Conservation (phyloP, 2,329 filamentous ascomycete genomes). For the Plenodomus biglobosus region DNA sequence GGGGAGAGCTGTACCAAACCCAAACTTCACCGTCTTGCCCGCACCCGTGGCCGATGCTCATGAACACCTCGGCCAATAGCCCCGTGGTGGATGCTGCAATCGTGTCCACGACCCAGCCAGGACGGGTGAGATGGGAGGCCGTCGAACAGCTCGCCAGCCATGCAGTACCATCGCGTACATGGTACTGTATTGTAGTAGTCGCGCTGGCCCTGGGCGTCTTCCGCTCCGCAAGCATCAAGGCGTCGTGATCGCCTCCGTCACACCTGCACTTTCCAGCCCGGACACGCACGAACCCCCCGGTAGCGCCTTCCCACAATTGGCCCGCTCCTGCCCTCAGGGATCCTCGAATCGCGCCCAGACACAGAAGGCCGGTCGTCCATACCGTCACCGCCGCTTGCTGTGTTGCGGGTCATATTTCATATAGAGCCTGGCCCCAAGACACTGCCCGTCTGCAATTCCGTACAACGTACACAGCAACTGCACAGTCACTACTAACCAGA, state of each 20-base stretch:
- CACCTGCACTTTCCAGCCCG: conserved; percentile 27
- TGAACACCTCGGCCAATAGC: conserved; percentile 4
- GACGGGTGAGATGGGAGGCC: too few relatives aligned
- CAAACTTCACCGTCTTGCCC: neutral
- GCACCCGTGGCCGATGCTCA: conserved; percentile 3
- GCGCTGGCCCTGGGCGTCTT: neutral
- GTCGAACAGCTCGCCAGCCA: too few relatives aligned
- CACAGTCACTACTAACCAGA: neutral
- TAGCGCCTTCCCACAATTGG: conserved; percentile 29
- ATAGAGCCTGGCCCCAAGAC: conserved; percentile 25
- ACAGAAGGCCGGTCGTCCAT: conserved; percentile 12
- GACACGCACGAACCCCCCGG: conserved; percentile 22
- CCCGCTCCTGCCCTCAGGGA: conserved; percentile 10
- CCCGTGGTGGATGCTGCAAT: conserved; percentile 1
- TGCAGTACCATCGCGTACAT: too few relatives aligned
- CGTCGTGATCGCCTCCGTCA: conserved; percentile 20
- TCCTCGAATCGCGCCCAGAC: conserved; percentile 21
- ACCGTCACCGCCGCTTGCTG: conserved; percentile 27
- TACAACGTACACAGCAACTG: too few relatives aligned
- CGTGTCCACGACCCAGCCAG: too few relatives aligned
- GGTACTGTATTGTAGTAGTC: too few relatives aligned
- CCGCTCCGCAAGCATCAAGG: neutral
- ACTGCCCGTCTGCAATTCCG: too few relatives aligned
- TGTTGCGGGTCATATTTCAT: conserved; percentile 13
- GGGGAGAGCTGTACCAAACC: conserved; percentile 1